Conservation (phyloP, 306 rosid species). For the Cicer cuneatum region DNA sequence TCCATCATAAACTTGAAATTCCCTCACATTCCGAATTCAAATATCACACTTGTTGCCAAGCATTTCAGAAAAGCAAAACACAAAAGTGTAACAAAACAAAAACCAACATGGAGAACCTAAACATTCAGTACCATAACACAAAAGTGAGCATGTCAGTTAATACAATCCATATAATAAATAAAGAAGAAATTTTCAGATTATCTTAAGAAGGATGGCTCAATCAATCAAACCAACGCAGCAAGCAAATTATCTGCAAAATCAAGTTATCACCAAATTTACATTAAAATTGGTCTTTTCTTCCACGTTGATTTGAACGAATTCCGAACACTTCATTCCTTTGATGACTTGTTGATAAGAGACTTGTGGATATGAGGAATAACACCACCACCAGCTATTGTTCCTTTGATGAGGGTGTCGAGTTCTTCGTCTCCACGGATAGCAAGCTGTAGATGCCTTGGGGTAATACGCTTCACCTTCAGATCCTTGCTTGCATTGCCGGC, state of each 20-base stretch:
- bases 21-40: no score
- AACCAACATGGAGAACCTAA: background rate
- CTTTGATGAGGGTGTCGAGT: slow-evolving; percentile 78
- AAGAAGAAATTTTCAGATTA: slow-evolving; percentile 4
- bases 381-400: slow-evolving; percentile 85
- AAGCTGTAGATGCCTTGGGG: slow-evolving; percentile 82
- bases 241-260: slow-evolving; percentile 41
- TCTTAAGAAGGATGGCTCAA: slow-evolving; percentile 13
- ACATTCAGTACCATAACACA: slow-evolving; percentile 4
- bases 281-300: slow-evolving; percentile 18
- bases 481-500: slow-evolving; percentile 89
- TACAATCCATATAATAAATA: slow-evolving; percentile 19
- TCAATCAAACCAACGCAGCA: slow-evolving; percentile 29
- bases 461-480: slow-evolving; percentile 82
- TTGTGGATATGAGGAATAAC: slow-evolving; percentile 87
- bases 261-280: slow-evolving; percentile 43
- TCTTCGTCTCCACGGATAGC: slow-evolving; percentile 85
- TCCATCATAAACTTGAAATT: no score
- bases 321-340: slow-evolving; percentile 58
- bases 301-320: background rate
- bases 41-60: background rate
- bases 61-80: background rate
- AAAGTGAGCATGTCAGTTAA: slow-evolving; percentile 14
- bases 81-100: background rate
- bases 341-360: slow-evolving; percentile 77